A percentile compares a stretch with the other conserved stretches of the same genome.
Conservation (phyloP, 495 filamentous ascomycete genomes). For the Staphylotrichum longicolle region DNA sequence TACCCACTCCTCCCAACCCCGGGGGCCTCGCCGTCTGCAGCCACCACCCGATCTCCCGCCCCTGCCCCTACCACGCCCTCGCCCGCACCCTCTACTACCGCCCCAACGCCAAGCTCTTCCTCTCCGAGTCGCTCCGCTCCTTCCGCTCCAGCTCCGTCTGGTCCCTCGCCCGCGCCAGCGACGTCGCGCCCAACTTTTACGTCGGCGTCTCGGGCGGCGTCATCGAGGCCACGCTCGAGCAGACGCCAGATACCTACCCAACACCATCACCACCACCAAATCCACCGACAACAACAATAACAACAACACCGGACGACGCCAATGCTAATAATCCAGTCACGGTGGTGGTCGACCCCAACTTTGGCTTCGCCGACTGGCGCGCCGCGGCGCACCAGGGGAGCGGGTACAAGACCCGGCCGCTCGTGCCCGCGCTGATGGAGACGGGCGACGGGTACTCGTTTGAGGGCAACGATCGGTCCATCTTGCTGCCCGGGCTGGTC, state of each 20-base stretch:
- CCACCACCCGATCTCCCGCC: slow-evolving; percentile 24
- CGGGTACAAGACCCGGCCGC: slow-evolving; percentile 20
- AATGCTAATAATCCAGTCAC: slow-evolving; percentile 2
- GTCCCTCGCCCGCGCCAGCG: slow-evolving; percentile 42
- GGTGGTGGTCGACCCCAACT: slow-evolving; percentile 27
- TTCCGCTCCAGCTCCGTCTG: slow-evolving; percentile 34
- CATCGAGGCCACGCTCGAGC: slow-evolving; percentile 36
- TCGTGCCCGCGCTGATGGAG: slow-evolving; percentile 29
- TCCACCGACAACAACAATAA: too few species aligned
- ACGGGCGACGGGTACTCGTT: slow-evolving; percentile 30
- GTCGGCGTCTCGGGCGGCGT: slow-evolving; percentile 42
- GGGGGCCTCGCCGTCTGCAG: background rate
- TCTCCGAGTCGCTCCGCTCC: slow-evolving; percentile 23
- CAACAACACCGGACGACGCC: too few species aligned
- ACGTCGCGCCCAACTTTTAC: slow-evolving; percentile 44
- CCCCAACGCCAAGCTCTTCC: slow-evolving; percentile 44
- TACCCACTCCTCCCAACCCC: slow-evolving; percentile 9
- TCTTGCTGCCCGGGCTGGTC: slow-evolving; percentile 21
- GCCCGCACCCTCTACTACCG: slow-evolving; percentile 42
- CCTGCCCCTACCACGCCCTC: slow-evolving; percentile 45
- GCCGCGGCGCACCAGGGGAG: background rate
- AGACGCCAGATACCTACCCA: slow-evolving; percentile 17
- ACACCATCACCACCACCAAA: too few species aligned
- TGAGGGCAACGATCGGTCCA: slow-evolving; percentile 26
- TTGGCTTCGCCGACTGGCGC: slow-evolving; percentile 26